These are phyloP conservation scores for Ananas comosus DNA, from an alignment of 176 grass and related monocot species.

Conservation along the genomic window DNA sequence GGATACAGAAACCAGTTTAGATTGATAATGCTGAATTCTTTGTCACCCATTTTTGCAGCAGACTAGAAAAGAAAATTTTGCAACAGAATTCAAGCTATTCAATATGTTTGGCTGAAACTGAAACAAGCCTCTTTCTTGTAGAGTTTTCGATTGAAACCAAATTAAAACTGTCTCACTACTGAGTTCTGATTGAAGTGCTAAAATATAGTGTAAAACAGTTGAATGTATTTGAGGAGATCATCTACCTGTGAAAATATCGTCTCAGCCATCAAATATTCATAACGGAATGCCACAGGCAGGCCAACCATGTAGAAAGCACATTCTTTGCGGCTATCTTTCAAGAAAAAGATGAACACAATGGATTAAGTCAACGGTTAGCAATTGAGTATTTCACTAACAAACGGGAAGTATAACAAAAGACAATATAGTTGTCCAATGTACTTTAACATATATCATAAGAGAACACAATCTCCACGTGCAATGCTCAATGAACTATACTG, in stretches of 20 bases:
- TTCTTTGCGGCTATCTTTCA: constrained; percentile 98
- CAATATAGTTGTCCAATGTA: background rate
- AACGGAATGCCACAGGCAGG: constrained; percentile 81
- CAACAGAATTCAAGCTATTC: too few relatives aligned
- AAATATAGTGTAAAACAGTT: background rate
- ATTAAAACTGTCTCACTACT: too few relatives aligned
- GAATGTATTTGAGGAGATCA: constrained; percentile 7
- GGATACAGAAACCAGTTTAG: too few relatives aligned
- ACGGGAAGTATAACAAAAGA: background rate
- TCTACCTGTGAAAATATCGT: constrained; percentile 99
- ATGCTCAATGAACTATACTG: background rate
- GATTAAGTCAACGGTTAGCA: constrained; percentile 32
- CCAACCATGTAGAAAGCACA: constrained; percentile 93
- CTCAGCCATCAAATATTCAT: constrained; percentile 98
- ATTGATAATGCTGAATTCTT: too few relatives aligned
- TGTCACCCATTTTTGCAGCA: too few relatives aligned
- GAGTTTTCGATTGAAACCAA: too few relatives aligned
- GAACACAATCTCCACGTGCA: background rate
- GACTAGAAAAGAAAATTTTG: too few relatives aligned
- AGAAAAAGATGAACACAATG: constrained; percentile 34
- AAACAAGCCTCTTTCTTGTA: background rate
- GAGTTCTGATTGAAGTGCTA: too few relatives aligned
- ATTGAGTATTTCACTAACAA: constrained; percentile 1
- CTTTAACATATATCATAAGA: background rate
- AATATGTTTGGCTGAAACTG: background rate